These are phyloP conservation scores for Mrakia frigida DNA, from an alignment of 768 basidiomycete species.

Conservation along the genomic window DNA sequence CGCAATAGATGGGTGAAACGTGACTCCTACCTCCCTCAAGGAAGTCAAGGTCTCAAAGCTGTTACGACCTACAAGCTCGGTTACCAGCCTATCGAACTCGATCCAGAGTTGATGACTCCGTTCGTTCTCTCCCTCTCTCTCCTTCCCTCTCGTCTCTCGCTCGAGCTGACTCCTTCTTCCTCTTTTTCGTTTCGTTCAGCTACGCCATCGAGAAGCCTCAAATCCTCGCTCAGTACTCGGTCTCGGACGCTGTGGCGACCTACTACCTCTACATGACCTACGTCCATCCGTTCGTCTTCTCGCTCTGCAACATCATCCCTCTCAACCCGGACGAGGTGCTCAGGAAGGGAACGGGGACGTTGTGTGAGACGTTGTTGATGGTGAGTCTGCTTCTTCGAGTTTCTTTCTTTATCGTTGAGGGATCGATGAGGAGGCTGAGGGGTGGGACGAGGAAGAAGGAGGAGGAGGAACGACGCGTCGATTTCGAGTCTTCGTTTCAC, in stretches of 20 bases:
- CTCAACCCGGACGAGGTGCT: slow-evolving; percentile 93
- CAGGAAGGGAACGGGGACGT: slow-evolving; percentile 89
- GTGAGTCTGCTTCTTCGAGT: slow-evolving; percentile 49
- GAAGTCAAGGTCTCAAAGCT: slow-evolving; percentile 95
- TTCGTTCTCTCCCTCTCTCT: slow-evolving; percentile 47
- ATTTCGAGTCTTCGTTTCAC: neutral
- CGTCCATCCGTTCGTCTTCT: slow-evolving; percentile 98
- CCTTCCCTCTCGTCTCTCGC: slow-evolving; percentile 29
- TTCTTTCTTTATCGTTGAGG: too few species aligned
- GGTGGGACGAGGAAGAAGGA: neutral
- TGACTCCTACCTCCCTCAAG: slow-evolving; percentile 96
- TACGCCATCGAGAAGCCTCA: slow-evolving; percentile 97
- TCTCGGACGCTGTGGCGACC: slow-evolving; percentile 99
- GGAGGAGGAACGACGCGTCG: neutral
- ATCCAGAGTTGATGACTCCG: slow-evolving; percentile 99
- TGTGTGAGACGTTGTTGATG: slow-evolving; percentile 97
- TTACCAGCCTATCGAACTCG: slow-evolving; percentile 92
- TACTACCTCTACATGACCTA: slow-evolving; percentile 99
- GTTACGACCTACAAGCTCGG: slow-evolving; percentile 94
- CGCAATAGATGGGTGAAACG: slow-evolving; percentile 80
- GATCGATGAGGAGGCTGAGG: too few species aligned
- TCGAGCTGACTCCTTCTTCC: neutral
- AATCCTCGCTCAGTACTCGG: slow-evolving; percentile 90
- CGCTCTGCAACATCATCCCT: slow-evolving; percentile 97
- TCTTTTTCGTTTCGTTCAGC: slow-evolving; percentile 49